These are phyloP conservation scores for Hemileccinum impolitum DNA, from an alignment of 768 basidiomycete genomes.

Conservation along the genomic window DNA sequence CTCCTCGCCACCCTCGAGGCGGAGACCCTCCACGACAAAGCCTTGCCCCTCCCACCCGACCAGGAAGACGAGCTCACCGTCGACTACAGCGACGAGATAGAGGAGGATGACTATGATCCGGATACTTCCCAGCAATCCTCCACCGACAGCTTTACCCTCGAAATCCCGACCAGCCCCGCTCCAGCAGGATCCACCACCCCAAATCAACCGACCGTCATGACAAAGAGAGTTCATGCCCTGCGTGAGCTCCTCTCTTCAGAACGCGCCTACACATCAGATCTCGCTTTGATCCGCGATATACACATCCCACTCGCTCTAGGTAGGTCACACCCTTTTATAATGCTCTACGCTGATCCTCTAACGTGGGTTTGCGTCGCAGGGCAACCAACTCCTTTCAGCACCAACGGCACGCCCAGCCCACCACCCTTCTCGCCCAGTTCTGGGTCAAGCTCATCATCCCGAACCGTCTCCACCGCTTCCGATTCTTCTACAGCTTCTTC, in stretches of 20 bases:
- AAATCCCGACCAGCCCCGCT: conserved; percentile 3
- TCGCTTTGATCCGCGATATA: conserved; percentile 72
- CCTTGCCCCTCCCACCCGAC: conserved; percentile 27
- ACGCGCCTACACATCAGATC: conserved; percentile 78
- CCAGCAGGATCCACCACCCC: conserved; percentile 17
- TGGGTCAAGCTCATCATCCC: conserved; percentile 35
- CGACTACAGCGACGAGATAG: conserved; percentile 22
- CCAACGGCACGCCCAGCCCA: conserved; percentile 21
- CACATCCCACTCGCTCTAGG: conserved; percentile 79
- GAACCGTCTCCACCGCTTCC: conserved; percentile 45
- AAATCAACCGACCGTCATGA: conserved; percentile 37
- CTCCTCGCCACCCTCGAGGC: conserved; percentile 31
- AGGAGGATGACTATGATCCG: conserved; percentile 29
- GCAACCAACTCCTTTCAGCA: conserved; percentile 38
- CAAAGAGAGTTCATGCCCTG: conserved; percentile 76
- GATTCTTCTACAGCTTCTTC: conserved; percentile 50
- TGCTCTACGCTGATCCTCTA: conserved; percentile 6
- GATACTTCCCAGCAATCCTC: conserved; percentile 24
- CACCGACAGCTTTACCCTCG: conserved; percentile 26
- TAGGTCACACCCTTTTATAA: conserved; percentile 32
- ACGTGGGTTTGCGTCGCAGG: conserved; percentile 27
- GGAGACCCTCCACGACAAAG: conserved; percentile 30
- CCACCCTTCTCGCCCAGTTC: conserved; percentile 32
- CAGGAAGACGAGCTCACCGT: conserved; percentile 21
- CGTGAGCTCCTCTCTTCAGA: conserved; percentile 78